A percentile compares a stretch with the other conserved stretches of the same genome.
These are phyloP conservation scores for Neurospora discreta DNA, from an alignment of 495 filamentous ascomycete species.

Conservation along the genomic window DNA sequence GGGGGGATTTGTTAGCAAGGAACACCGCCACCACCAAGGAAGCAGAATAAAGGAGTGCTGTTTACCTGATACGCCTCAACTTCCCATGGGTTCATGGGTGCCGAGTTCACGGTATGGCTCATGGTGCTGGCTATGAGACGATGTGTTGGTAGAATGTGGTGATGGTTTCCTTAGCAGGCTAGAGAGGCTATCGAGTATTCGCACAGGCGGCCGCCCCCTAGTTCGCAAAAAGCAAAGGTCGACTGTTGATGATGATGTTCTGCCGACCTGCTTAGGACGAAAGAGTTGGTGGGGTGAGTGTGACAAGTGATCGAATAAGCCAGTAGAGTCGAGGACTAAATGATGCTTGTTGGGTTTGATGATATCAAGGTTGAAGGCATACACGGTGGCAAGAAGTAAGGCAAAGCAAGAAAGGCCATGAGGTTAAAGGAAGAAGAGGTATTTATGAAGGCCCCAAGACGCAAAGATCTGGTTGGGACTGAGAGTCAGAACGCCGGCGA, in stretches of 20 bases:
- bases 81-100: constrained; percentile 19
- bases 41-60: neutral
- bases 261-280: neutral
- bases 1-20: neutral
- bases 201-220: neutral
- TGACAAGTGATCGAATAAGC: neutral
- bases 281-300: constrained; percentile 6
- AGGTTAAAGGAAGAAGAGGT: neutral
- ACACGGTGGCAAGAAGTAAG: neutral
- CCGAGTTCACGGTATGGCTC: neutral
- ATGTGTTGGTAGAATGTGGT: neutral
- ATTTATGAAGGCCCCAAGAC: constrained; percentile 1
- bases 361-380: constrained; percentile 3
- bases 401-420: neutral
- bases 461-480: neutral
- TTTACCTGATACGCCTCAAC: constrained; percentile 11
- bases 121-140: neutral
- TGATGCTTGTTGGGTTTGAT: neutral
- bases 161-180: neutral
- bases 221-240: neutral
- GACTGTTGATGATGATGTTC: neutral
- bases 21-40: neutral
- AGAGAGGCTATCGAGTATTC: neutral
- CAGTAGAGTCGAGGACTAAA: neutral
- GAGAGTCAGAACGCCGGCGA: neutral